Conservation (phyloP, 2,329 filamentous ascomycete genomes). For the Nemania serpens region DNA sequence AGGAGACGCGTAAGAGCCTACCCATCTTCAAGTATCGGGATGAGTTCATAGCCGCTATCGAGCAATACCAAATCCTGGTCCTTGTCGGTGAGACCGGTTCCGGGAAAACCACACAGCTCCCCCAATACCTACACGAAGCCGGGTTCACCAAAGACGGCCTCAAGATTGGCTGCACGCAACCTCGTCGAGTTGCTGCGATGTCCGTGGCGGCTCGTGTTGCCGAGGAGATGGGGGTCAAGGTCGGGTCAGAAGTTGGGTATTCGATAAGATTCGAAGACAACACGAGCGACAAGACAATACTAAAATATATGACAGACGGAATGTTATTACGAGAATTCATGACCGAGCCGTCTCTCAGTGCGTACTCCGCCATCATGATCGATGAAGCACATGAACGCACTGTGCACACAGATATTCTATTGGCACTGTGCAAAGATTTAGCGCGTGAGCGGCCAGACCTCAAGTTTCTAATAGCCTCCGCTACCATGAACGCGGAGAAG, state of each 20-base stretch:
- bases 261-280: conserved; percentile 93
- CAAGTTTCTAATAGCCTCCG: conserved; percentile 89
- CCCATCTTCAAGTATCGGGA: conserved; percentile 90
- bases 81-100: conserved; percentile 94
- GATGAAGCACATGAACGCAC: conserved; percentile 97
- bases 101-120: conserved; percentile 94
- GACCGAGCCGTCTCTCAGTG: conserved; percentile 80
- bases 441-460: conserved; percentile 81
- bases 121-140: conserved; percentile 90
- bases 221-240: conserved; percentile 87
- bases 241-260: conserved; percentile 93
- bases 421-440: conserved; percentile 88
- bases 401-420: conserved; percentile 85
- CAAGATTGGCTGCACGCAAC: conserved; percentile 93
- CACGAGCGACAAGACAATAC: conserved; percentile 85
- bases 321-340: conserved; percentile 91
- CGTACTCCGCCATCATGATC: conserved; percentile 90
- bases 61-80: conserved; percentile 83
- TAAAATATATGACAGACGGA: conserved; percentile 98
- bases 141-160: conserved; percentile 83
- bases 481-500: conserved; percentile 91
- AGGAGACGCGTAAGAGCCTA: conserved; percentile 87
- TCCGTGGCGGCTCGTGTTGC: conserved; percentile 95
- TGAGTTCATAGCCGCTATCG: conserved; percentile 83
- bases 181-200: conserved; percentile 95